Evolutionary conservation across 2,329 filamentous ascomycete genomes (phyloP).

Genomic region (Pseudogymnoascus sp.): DNA sequence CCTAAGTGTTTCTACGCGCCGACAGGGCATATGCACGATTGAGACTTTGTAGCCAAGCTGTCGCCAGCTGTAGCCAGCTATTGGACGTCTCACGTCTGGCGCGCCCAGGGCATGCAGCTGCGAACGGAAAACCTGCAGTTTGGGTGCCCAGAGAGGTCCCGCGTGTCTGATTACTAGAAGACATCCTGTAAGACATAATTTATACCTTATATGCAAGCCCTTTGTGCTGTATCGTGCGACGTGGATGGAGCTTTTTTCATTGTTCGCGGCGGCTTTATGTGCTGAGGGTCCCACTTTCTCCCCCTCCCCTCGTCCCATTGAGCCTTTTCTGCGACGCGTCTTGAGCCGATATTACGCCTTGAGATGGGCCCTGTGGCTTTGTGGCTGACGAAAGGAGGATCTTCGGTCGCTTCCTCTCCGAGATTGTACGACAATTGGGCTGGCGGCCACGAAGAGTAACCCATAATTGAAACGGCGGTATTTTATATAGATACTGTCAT

Average conservation of each 20-base stretch:
- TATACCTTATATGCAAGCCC: neutral
- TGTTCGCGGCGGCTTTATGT: neutral
- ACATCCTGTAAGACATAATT: constrained; percentile 3
- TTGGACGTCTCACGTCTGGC: neutral
- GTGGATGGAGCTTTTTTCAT: neutral
- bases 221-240: neutral
- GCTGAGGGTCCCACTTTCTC: neutral
- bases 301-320: neutral
- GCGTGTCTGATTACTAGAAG: constrained; percentile 7
- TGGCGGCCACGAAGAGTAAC: neutral
- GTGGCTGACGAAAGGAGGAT: constrained; percentile 3
- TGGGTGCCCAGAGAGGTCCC: neutral
- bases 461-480: neutral
- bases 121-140: constrained; percentile 2
- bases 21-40: neutral
- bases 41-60: neutral
- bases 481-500: neutral
- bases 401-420: neutral
- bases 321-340: constrained; percentile 3
- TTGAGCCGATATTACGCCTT: constrained; percentile 1
- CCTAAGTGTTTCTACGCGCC: constrained; percentile 7
- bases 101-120: neutral
- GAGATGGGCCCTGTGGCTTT: neutral
- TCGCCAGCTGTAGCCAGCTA: neutral
- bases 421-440: neutral